Conservation (phyloP, 257 asterid genomes). For the Solanum bukasovii region DNA sequence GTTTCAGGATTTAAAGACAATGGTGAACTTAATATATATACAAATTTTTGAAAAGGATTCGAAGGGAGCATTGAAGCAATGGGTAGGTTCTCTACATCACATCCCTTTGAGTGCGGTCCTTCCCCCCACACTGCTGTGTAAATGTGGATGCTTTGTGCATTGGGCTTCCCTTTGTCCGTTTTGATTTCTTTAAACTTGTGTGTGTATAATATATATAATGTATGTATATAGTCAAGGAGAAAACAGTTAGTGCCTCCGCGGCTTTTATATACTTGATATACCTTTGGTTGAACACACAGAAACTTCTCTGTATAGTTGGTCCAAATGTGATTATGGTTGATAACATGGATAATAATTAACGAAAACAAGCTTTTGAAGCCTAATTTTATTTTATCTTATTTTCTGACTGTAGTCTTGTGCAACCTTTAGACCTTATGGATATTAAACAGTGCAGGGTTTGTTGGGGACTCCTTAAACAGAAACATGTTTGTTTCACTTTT, state of each 20-base stretch:
- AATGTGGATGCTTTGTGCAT: background rate
- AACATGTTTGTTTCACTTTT: slow-evolving; percentile 93
- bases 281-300: background rate
- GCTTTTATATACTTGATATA: background rate
- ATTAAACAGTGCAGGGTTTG: slow-evolving; percentile 76
- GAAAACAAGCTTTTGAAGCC: background rate
- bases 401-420: background rate
- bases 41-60: background rate
- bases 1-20: background rate
- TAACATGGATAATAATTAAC: background rate
- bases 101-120: background rate
- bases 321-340: background rate
- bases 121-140: background rate
- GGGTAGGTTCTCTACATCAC: background rate
- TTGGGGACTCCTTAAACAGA: slow-evolving; percentile 94
- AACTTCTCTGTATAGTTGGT: background rate
- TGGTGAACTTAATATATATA: background rate
- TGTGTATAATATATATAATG: background rate
- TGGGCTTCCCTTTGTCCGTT: background rate
- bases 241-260: background rate
- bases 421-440: slow-evolving; percentile 28
- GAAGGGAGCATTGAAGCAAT: background rate
- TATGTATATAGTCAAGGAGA: background rate
- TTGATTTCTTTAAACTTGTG: background rate
- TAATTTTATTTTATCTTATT: background rate